Evolutionary conservation across 495 filamentous ascomycete genomes (phyloP).

Genomic region (Aspergillus biplanus): DNA sequence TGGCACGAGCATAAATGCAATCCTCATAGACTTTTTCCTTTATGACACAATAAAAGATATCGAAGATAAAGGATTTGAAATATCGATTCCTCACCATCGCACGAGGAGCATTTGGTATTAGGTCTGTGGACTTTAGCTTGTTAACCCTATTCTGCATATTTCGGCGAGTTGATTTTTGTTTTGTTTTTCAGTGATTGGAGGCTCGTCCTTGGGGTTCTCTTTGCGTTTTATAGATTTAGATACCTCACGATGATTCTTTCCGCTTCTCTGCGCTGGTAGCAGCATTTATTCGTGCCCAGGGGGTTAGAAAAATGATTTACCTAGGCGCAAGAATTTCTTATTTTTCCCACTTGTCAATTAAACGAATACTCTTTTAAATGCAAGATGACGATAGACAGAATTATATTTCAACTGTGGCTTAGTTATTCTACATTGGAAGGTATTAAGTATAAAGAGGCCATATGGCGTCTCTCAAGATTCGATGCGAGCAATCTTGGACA

Average conservation of each 20-base stretch:
- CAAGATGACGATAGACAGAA: neutral
- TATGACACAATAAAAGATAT: conserved; percentile 91
- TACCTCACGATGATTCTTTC: conserved; percentile 8
- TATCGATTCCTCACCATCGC: conserved; percentile 80
- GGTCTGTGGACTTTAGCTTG: conserved; percentile 11
- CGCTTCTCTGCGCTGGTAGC: conserved; percentile 6
- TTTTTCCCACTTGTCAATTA: neutral
- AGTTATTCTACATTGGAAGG: neutral
- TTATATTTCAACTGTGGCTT: neutral
- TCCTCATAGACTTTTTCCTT: conserved; percentile 94
- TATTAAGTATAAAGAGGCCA: too few relatives aligned
- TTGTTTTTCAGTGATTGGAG: neutral
- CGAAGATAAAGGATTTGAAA: conserved; percentile 61
- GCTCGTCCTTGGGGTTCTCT: neutral
- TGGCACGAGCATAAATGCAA: conserved; percentile 69
- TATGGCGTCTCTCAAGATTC: neutral
- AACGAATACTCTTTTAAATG: neutral
- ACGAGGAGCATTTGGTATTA: conserved; percentile 97
- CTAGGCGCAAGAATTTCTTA: neutral
- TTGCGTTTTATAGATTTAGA: neutral
- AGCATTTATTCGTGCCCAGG: neutral
- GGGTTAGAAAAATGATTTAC: neutral
- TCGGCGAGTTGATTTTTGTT: neutral
- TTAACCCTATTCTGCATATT: neutral
- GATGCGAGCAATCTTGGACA: conserved; percentile 44